These are phyloP conservation scores for Candida anglica DNA, from an alignment of 805 yeast genomes.

Conservation along the genomic window DNA sequence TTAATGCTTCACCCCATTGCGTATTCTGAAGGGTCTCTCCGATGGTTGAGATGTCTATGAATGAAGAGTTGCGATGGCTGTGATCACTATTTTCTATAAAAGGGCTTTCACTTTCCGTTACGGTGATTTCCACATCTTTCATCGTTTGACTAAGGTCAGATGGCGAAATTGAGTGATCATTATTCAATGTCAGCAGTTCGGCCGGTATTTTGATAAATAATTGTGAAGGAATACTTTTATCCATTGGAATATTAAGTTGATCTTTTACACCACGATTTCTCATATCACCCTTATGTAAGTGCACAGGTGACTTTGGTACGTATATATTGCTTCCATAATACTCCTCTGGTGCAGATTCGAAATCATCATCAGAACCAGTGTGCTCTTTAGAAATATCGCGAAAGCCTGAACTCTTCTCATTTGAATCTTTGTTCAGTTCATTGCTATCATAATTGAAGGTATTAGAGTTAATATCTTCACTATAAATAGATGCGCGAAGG, in stretches of 20 bases:
- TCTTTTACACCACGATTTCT: not conserved
- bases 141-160: not conserved
- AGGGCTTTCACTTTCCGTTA: conserved; percentile 2
- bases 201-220: not conserved
- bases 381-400: too few species aligned
- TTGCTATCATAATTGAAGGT: too few species aligned
- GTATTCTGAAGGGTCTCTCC: conserved; percentile 23
- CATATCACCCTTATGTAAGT: conserved; percentile 13
- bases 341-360: too few species aligned
- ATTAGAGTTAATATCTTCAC: too few species aligned
- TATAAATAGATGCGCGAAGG: too few species aligned
- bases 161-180: not conserved
- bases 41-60: conserved; percentile 16
- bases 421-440: too few species aligned
- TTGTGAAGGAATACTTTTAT: not conserved
- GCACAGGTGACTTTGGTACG: conserved; percentile 27
- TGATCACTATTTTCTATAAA: too few species aligned
- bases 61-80: conserved; percentile 11
- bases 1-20: conserved; percentile 22
- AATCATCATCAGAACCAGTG: conserved; percentile 5
- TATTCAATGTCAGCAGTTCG: not conserved
- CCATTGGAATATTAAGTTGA: not conserved
- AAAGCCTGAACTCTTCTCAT: too few species aligned
- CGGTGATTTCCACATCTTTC: not conserved
- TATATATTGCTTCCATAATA: conserved; percentile 11